These are phyloP conservation scores for Pichia kudriavzevii DNA, from an alignment of 1,139 yeast species.

Conservation along the genomic window DNA sequence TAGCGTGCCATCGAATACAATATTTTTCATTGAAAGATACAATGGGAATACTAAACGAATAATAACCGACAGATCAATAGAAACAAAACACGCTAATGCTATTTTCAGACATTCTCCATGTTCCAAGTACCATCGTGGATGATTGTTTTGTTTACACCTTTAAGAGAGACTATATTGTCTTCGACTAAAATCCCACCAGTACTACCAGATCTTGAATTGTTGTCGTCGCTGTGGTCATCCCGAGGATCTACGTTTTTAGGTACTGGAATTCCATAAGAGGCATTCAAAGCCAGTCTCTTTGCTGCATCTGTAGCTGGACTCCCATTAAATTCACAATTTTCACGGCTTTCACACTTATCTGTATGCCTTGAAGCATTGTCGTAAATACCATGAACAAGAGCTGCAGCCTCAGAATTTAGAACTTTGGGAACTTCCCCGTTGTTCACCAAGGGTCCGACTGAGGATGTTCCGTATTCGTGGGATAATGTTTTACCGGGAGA, in stretches of 20 bases:
- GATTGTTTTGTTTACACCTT: constrained; percentile 82
- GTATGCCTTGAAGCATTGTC: constrained; percentile 22
- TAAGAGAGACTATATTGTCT: constrained; percentile 64
- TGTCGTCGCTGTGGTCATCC: neutral
- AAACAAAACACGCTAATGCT: neutral
- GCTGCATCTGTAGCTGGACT: constrained; percentile 8
- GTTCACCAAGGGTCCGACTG: neutral
- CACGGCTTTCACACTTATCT: constrained; percentile 6
- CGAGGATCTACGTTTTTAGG: constrained; percentile 7
- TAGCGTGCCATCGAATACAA: too few relatives aligned
- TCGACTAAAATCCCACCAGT: constrained; percentile 56
- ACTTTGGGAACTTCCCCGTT: constrained; percentile 22
- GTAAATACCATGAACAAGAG: constrained; percentile 29
- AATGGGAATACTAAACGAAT: too few relatives aligned
- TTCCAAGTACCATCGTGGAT: constrained; percentile 31
- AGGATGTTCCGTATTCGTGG: constrained; percentile 33
- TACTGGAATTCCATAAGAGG: constrained; percentile 14
- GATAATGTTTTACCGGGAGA: constrained; percentile 1
- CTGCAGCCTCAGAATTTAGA: constrained; percentile 46
- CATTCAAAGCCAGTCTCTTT: constrained; percentile 8
- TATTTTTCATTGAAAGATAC: too few relatives aligned
- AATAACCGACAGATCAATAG: too few relatives aligned
- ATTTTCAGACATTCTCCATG: neutral
- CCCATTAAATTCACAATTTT: too few relatives aligned
- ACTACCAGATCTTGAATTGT: constrained; percentile 3